Evolutionary conservation across 2,329 filamentous ascomycete species (phyloP).

Genomic region (Clonostachys byssicola): DNA sequence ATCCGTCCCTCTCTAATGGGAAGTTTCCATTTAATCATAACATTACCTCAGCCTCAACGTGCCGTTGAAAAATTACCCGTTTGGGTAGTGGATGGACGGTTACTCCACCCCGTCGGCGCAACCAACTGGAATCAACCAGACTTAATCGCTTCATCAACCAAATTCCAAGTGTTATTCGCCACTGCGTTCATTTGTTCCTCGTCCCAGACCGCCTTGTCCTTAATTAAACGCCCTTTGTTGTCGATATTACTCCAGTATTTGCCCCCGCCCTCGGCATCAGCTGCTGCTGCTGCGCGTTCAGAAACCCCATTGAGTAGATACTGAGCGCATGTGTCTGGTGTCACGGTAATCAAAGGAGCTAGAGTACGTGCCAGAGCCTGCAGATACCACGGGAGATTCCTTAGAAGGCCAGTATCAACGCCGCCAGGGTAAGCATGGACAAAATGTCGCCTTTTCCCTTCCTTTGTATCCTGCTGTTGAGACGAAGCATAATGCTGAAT

Average conservation of each 20-base stretch:
- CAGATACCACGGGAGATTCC: conserved; percentile 22
- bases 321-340: conserved; percentile 18
- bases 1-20: too few relatives aligned
- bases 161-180: conserved; percentile 20
- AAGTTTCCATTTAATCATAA: too few relatives aligned
- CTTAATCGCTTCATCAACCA: conserved; percentile 13
- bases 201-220: conserved; percentile 17
- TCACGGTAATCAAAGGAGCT: conserved; percentile 11
- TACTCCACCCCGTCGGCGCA: too few relatives aligned
- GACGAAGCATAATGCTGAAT: conserved; percentile 21
- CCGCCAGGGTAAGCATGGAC: conserved; percentile 32
- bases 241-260: conserved; percentile 19
- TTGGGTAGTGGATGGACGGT: too few relatives aligned
- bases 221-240: conserved; percentile 15
- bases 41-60: too few relatives aligned
- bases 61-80: too few relatives aligned
- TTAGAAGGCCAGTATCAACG: conserved; percentile 24
- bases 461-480: conserved; percentile 13
- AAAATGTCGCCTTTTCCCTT: conserved; percentile 20
- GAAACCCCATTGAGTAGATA: conserved; percentile 15
- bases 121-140: not conserved
- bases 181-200: conserved; percentile 18
- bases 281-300: conserved; percentile 9
- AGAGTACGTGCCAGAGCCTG: conserved; percentile 8
- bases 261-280: conserved; percentile 6